Percentiles rank a stretch among this genome's conserved stretches.
These are phyloP conservation scores for Cyclotella baltica DNA, from an alignment of 108 stramenopile genomes.

Conservation along the genomic window DNA sequence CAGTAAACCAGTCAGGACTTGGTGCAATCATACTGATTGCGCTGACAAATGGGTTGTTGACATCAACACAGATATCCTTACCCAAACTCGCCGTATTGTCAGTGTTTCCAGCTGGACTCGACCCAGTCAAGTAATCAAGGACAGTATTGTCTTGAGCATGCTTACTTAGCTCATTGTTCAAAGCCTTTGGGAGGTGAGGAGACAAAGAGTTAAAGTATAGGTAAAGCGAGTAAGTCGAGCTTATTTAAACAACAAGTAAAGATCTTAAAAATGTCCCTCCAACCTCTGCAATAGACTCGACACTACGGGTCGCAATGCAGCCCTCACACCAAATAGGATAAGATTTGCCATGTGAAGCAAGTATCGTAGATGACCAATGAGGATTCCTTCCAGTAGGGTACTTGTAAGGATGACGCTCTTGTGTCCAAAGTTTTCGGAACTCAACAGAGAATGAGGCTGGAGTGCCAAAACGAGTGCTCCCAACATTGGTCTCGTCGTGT, in stretches of 20 bases:
- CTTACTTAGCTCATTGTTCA: neutral
- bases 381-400: constrained; percentile 3
- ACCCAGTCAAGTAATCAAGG: neutral
- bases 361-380: constrained; percentile 8
- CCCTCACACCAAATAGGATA: constrained; percentile 13
- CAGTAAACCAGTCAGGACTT: constrained; percentile 16
- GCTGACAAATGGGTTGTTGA: neutral
- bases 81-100: neutral
- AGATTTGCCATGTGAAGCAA: constrained; percentile 8
- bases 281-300: constrained; percentile 9
- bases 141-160: neutral
- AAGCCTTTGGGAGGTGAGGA: no score
- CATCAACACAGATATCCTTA: neutral
- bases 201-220: no score
- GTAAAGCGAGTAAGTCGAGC: no score
- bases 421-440: constrained; percentile 1
- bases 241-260: no score
- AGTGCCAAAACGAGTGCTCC: neutral
- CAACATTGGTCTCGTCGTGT: neutral
- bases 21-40: constrained; percentile 26
- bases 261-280: constrained; percentile 5
- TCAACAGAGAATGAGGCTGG: neutral
- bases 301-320: constrained; percentile 6
- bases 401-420: constrained; percentile 8
- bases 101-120: neutral